phyloP scores from a whole-genome alignment of 1,139 yeast genomes.

The Hanseniaspora sp. region DNA sequence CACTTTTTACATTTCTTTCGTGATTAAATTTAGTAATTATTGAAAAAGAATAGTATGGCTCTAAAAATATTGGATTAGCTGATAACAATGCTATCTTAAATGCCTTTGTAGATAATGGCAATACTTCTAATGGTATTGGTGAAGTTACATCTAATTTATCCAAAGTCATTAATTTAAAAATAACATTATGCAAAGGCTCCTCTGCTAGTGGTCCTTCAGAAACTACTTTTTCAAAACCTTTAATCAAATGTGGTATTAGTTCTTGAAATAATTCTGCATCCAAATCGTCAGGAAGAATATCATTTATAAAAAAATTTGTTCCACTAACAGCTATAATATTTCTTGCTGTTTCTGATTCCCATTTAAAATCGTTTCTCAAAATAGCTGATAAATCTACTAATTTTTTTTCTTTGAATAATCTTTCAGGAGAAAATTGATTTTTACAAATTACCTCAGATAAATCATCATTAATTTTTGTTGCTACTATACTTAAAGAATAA shows the following conservation, averaged over 20 bases:
- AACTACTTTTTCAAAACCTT: conserved; percentile 77
- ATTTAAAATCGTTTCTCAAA: conserved; percentile 48
- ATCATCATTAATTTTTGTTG: conserved; percentile 59
- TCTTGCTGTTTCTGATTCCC: conserved; percentile 80
- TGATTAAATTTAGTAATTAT: conserved; percentile 46
- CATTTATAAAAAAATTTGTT: conserved; percentile 60
- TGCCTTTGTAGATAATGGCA: conserved; percentile 75
- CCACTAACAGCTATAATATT: conserved; percentile 63
- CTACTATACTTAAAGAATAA: conserved; percentile 56
- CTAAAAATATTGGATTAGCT: conserved; percentile 70
- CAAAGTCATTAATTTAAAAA: conserved; percentile 61
- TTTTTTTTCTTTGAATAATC: conserved; percentile 31
- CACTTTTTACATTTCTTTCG: conserved; percentile 38
- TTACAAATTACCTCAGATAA: conserved; percentile 48
- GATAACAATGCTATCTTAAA: conserved; percentile 41
- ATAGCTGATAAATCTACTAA: conserved; percentile 37
- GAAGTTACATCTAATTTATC: conserved; percentile 39
- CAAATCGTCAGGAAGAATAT: conserved; percentile 62
- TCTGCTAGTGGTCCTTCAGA: conserved; percentile 87
- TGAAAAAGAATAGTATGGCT: conserved; percentile 64
- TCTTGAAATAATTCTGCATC: conserved; percentile 43
- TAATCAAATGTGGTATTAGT: conserved; percentile 45
- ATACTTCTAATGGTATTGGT: conserved; percentile 55
- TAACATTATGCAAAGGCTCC: conserved; percentile 63
- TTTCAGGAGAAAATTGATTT: conserved; percentile 34